Percentiles rank a stretch among this genome's conserved stretches.
Conservation (phyloP, 2,329 filamentous ascomycete species). For the Trichophyton verrucosum region DNA sequence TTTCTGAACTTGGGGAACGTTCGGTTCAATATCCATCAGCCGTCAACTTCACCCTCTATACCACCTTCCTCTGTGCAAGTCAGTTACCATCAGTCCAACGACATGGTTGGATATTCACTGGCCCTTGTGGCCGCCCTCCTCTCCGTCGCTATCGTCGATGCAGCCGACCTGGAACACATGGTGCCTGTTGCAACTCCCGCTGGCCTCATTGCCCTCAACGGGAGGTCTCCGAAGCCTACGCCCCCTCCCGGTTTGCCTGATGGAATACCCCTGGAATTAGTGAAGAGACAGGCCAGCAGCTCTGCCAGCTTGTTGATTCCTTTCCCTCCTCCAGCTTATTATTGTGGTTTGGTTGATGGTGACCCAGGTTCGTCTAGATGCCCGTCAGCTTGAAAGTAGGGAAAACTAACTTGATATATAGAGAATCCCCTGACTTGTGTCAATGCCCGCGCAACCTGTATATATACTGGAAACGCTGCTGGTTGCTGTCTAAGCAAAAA, state of each 20-base stretch:
- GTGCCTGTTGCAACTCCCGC: conserved; percentile 12
- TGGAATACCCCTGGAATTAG: conserved; percentile 11
- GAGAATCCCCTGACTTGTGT: conserved; percentile 13
- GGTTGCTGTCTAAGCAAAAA: conserved; percentile 14
- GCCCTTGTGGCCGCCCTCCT: conserved; percentile 10
- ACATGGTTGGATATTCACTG: conserved; percentile 10
- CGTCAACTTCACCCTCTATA: background rate
- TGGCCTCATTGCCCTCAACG: conserved; percentile 11
- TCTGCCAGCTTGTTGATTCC: conserved; percentile 5
- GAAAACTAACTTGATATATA: background rate
- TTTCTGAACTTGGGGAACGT: background rate
- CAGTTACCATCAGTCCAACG: background rate
- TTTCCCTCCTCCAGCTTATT: conserved; percentile 13
- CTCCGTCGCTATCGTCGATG: conserved; percentile 12
- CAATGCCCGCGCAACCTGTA: conserved; percentile 13
- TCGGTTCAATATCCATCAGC: background rate
- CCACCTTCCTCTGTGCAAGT: background rate
- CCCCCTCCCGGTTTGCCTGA: conserved; percentile 10
- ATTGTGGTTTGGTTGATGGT: conserved; percentile 14
- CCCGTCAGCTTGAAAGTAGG: background rate
- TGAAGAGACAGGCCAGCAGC: conserved; percentile 1
- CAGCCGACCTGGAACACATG: conserved; percentile 3
- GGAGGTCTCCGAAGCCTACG: conserved; percentile 14
- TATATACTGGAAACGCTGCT: conserved; percentile 11
- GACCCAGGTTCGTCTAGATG: conserved; percentile 12